Base-by-base conservation (phyloP, 1,139 yeast genomes). In the Arxiozyma heterogenica region DNA sequence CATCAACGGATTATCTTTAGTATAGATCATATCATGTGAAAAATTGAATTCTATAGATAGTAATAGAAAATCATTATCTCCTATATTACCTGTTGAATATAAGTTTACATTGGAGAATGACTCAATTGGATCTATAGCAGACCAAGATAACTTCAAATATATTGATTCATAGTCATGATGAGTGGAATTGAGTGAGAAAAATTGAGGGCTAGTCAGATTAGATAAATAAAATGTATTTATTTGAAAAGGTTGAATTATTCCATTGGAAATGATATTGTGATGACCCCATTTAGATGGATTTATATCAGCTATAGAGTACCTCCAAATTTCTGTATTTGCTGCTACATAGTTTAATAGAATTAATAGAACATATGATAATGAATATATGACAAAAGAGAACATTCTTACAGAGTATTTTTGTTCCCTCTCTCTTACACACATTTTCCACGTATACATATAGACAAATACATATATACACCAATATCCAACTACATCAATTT, bases 301-400 rank as follows among this genome's bases (percentile, higher is more conserved):
- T 11, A 30, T 34, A 21, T 21, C 20, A 12, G 30, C 12, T 21
- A 25, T 25, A 15, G 34, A 5, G 4, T 38, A 21, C 8, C 25
- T 46, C 49, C 49, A 46, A 9, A 46, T 34, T 38, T 46, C 49
- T 21, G 49, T 46, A 20, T 46, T 46, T 17, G 43, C 42, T 7
- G 22, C 5, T 4, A 11, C 27, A 22, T 11, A 34, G 15, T 30
- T 34, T 34, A 46, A 7, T 15, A 46, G 4, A 15, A 17, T 38
- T 5, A 38, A 6, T 21, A 34, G 3, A n/a, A 21, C 5, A 7
- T 34, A 23, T 25, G 22, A 23, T 25, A 25, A 4, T 17, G 23
- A 21, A 45, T 21, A 27, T 18, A 38, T 20, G 22, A 20, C 3
- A 46, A 25, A 20, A 20, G 27, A 23, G 38, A 5, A 8, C 38